A percentile compares a stretch with the other conserved stretches of the same genome.
phyloP scores from a whole-genome alignment of 768 basidiomycete genomes.

The Auriscalpium orientale region DNA sequence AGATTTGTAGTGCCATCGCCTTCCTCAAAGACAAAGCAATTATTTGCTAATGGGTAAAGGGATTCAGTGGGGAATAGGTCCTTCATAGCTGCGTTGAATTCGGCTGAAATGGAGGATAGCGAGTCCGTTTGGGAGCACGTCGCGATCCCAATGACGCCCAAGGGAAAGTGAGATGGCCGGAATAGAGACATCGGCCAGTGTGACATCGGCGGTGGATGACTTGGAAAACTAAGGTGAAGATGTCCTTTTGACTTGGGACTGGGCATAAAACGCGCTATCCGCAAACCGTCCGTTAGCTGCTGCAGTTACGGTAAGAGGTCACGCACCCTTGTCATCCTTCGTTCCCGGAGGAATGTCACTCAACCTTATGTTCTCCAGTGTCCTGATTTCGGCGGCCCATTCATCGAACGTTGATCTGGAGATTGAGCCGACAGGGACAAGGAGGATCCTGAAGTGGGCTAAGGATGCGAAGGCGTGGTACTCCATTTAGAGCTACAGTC shows the following conservation, averaged over 20 bases:
- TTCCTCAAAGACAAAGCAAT: slow-evolving; percentile 84
- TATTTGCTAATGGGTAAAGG: slow-evolving; percentile 71
- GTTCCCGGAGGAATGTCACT: slow-evolving; percentile 77
- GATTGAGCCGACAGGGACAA: slow-evolving; percentile 81
- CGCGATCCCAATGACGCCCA: slow-evolving; percentile 86
- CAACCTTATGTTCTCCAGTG: slow-evolving; percentile 66
- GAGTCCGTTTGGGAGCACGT: slow-evolving; percentile 52
- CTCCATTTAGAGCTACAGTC: slow-evolving; percentile 42
- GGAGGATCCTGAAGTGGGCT: slow-evolving; percentile 77
- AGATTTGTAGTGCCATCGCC: slow-evolving; percentile 44
- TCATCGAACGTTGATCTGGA: slow-evolving; percentile 59
- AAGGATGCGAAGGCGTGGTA: slow-evolving; percentile 70
- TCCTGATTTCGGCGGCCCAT: slow-evolving; percentile 67
- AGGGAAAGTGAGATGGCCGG: slow-evolving; percentile 71
- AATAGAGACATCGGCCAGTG: slow-evolving; percentile 66
- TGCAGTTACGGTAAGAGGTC: background rate
- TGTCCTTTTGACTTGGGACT: slow-evolving; percentile 66
- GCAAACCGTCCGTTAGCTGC: slow-evolving; percentile 3
- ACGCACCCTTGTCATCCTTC: slow-evolving; percentile 68
- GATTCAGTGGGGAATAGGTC: slow-evolving; percentile 61
- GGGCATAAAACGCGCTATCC: slow-evolving; percentile 74
- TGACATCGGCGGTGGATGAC: slow-evolving; percentile 64
- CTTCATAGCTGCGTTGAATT: slow-evolving; percentile 58
- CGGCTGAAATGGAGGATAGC: slow-evolving; percentile 43
- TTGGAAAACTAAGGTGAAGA: slow-evolving; percentile 73